These are phyloP conservation scores for Pluteus cervinus DNA, from an alignment of 768 basidiomycete genomes.

Conservation along the genomic window DNA sequence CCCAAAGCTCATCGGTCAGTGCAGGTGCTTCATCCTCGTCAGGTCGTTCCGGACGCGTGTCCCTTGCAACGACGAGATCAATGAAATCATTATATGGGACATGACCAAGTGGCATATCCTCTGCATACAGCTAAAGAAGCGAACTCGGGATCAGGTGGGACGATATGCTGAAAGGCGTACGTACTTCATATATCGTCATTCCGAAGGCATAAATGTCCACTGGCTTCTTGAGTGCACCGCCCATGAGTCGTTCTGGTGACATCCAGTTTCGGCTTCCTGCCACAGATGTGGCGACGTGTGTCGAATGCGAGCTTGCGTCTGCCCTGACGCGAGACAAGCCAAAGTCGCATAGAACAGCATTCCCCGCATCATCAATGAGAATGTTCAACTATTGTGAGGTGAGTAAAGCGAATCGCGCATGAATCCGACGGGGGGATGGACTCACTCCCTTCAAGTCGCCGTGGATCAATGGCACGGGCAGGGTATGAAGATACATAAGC, in stretches of 20 bases:
- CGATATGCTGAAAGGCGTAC: too few relatives aligned
- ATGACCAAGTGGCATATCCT: slow-evolving; percentile 13
- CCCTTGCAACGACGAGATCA: slow-evolving; percentile 9
- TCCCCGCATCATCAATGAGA: slow-evolving; percentile 22
- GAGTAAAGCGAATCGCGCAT: background rate
- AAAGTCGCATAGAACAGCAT: slow-evolving; percentile 31
- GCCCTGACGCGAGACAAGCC: slow-evolving; percentile 32
- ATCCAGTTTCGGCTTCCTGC: slow-evolving; percentile 34
- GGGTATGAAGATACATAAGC: slow-evolving; percentile 12
- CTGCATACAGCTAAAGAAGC: slow-evolving; percentile 12
- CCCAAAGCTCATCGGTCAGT: slow-evolving; percentile 16
- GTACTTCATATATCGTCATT: slow-evolving; percentile 29
- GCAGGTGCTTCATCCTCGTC: slow-evolving; percentile 13
- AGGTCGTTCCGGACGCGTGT: slow-evolving; percentile 16
- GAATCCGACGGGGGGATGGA: background rate
- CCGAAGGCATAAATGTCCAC: slow-evolving; percentile 32
- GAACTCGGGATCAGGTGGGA: too few relatives aligned
- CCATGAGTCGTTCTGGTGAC: slow-evolving; percentile 25
- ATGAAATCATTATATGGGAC: slow-evolving; percentile 8
- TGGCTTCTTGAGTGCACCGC: slow-evolving; percentile 13
- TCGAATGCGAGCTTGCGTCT: slow-evolving; percentile 29
- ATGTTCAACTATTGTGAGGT: slow-evolving; percentile 26
- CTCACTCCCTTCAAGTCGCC: slow-evolving; percentile 33
- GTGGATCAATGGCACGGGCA: slow-evolving; percentile 19
- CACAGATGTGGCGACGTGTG: slow-evolving; percentile 20